A percentile compares a stretch with the other conserved stretches of the same genome.
Conservation (phyloP, 257 asterid species). For the Solanum virginianum region DNA sequence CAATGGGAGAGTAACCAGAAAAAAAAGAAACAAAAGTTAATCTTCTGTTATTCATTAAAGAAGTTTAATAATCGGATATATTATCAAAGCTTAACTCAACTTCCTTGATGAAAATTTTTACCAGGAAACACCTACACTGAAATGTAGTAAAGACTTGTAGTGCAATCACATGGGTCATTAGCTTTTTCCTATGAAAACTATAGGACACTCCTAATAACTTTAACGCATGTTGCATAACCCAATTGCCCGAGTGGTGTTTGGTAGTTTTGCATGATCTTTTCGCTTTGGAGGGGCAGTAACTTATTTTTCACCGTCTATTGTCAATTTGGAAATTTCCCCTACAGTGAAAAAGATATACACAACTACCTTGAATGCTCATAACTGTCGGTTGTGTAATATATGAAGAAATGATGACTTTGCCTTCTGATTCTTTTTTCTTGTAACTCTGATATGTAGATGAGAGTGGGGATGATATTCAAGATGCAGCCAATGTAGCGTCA, state of each 20-base stretch:
- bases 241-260: not conserved
- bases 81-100: not conserved
- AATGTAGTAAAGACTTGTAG: not conserved
- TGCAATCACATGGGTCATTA: not conserved
- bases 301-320: not conserved
- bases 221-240: not conserved
- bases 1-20: not conserved
- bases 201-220: not conserved
- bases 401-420: not conserved
- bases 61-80: not conserved
- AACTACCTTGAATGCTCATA: not conserved
- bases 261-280: not conserved
- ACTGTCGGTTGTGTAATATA: not conserved
- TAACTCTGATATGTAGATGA: not conserved
- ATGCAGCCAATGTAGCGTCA: slow-evolving; percentile 30
- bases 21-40: not conserved
- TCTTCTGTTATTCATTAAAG: not conserved
- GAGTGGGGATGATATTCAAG: slow-evolving; percentile 7
- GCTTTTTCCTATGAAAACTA: not conserved
- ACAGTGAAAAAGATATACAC: not conserved
- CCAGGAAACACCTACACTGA: not conserved
- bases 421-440: not conserved
- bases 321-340: not conserved
- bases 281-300: not conserved
- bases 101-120: not conserved